Evolutionary conservation across 176 grass and related monocot species (phyloP).

Genomic region (Eleusine indica): DNA sequence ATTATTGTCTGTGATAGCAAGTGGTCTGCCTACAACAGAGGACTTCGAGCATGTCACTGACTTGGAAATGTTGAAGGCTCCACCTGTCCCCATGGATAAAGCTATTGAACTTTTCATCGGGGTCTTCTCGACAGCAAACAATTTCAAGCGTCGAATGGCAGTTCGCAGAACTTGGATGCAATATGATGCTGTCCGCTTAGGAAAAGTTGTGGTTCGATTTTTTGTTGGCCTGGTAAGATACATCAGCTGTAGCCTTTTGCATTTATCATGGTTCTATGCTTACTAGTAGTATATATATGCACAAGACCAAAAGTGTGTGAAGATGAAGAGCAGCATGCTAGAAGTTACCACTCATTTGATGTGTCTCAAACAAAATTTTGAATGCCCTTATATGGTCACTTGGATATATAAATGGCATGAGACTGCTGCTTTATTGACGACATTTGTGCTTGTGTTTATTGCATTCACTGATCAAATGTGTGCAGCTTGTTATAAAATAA

Average conservation of each 20-base stretch:
- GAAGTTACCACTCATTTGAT: constrained; percentile 21
- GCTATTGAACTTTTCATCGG: constrained; percentile 79
- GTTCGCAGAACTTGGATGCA: constrained; percentile 99
- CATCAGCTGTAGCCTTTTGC: background rate
- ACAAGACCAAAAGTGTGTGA: constrained; percentile 17
- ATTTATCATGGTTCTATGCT: constrained; percentile 6
- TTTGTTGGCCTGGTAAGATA: constrained; percentile 98
- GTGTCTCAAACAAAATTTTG: constrained; percentile 8
- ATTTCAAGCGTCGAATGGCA: constrained; percentile 98
- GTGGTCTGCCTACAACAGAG: constrained; percentile 94
- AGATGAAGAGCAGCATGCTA: background rate
- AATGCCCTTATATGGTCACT: constrained; percentile 3
- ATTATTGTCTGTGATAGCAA: constrained; percentile 90
- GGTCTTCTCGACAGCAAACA: constrained; percentile 95
- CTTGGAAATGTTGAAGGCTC: constrained; percentile 74
- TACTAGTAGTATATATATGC: constrained; percentile 7
- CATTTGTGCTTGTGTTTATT: constrained; percentile 1
- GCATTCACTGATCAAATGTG: background rate
- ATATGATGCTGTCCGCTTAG: constrained; percentile 80
- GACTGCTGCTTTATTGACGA: background rate
- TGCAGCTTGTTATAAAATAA: constrained; percentile 8
- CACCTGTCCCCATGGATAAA: constrained; percentile 66
- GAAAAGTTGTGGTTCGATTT: constrained; percentile 74
- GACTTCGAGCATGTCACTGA: constrained; percentile 90
- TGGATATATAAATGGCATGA: background rate